Evolutionary conservation across 2,329 filamentous ascomycete genomes (phyloP).

Genomic region (Dactylella cylindrospora): DNA sequence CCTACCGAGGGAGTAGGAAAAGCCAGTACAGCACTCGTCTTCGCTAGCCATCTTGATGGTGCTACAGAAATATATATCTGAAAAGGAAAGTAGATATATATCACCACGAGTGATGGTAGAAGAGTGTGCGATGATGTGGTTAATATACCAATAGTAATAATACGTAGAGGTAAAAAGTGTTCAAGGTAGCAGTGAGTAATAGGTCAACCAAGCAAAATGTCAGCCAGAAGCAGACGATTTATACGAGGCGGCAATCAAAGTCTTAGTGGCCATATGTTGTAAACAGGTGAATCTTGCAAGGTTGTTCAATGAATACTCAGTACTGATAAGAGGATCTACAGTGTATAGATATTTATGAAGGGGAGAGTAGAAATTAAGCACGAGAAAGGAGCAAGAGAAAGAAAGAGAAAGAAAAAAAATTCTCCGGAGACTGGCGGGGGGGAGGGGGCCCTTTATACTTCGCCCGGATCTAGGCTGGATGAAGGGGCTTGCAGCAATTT

Average conservation of each 20-base stretch:
- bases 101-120: slow-evolving; percentile 7
- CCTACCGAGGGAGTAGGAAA: slow-evolving; percentile 17
- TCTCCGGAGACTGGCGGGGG: neutral
- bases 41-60: slow-evolving; percentile 23
- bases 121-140: neutral
- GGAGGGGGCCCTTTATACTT: slow-evolving; percentile 14
- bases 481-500: no score
- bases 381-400: neutral
- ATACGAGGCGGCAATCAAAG: slow-evolving; percentile 6
- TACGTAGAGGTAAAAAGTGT: neutral
- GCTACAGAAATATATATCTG: slow-evolving; percentile 30
- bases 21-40: slow-evolving; percentile 31
- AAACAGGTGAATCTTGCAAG: slow-evolving; percentile 9
- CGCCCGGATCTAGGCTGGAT: neutral
- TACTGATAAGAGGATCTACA: neutral
- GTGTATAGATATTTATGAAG: neutral
- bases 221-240: slow-evolving; percentile 9
- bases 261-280: slow-evolving; percentile 22
- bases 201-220: slow-evolving; percentile 2
- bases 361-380: neutral
- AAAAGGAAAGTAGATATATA: slow-evolving; percentile 29
- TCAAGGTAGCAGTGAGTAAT: neutral
- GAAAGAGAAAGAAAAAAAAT: neutral
- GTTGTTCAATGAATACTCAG: slow-evolving; percentile 8
- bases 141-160: no score